These are phyloP conservation scores for Starmera caribaea DNA, from an alignment of 805 yeast genomes.

Conservation along the genomic window DNA sequence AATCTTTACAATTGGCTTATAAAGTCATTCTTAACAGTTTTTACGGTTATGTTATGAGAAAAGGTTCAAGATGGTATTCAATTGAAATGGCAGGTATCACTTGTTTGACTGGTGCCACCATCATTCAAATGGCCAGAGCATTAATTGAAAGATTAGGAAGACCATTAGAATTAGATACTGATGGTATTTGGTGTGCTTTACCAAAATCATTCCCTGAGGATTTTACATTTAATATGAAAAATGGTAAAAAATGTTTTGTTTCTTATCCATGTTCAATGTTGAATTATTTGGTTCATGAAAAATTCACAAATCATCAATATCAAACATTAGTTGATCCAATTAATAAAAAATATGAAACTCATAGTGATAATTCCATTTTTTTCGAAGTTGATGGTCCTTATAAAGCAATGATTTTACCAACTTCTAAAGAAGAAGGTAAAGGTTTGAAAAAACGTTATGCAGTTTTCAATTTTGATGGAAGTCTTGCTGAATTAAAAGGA, in stretches of 20 bases:
- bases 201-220: slow-evolving; percentile 93
- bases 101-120: slow-evolving; percentile 95
- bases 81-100: slow-evolving; percentile 99
- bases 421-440: slow-evolving; percentile 95
- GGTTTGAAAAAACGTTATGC: slow-evolving; percentile 95
- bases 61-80: slow-evolving; percentile 98
- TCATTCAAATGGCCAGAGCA: slow-evolving; percentile 92
- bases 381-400: slow-evolving; percentile 99
- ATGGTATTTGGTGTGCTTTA: slow-evolving; percentile 98
- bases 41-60: slow-evolving; percentile 98
- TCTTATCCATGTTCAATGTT: slow-evolving; percentile 97
- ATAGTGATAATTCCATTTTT: slow-evolving; percentile 87
- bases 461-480: slow-evolving; percentile 90
- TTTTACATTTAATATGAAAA: slow-evolving; percentile 55
- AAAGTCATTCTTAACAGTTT: slow-evolving; percentile 94
- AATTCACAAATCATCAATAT: slow-evolving; percentile 90
- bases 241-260: slow-evolving; percentile 67
- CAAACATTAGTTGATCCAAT: slow-evolving; percentile 74
- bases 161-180: slow-evolving; percentile 94
- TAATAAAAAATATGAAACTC: slow-evolving; percentile 59
- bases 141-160: slow-evolving; percentile 90
- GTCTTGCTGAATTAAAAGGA: slow-evolving; percentile 92
- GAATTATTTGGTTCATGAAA: slow-evolving; percentile 83
- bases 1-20: slow-evolving; percentile 92
- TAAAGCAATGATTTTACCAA: slow-evolving; percentile 93